Evolutionary conservation across 2,329 filamentous ascomycete species (phyloP).

Genomic region (Fusarium phyllophilum): DNA sequence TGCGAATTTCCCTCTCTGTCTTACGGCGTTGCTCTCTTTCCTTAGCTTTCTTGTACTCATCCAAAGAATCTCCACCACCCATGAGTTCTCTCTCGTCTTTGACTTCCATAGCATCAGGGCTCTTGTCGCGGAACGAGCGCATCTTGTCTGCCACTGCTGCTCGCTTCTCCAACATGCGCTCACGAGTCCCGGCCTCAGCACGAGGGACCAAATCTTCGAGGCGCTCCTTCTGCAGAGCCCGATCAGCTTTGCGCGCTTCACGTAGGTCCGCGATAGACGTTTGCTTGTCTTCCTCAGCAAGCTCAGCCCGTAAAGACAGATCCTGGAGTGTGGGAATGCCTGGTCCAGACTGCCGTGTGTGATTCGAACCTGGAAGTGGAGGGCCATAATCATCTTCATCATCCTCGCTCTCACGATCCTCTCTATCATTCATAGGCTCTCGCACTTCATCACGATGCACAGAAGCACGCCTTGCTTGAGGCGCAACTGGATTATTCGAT

Average conservation of each 20-base stretch:
- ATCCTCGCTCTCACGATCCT: constrained; percentile 43
- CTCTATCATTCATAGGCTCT: constrained; percentile 63
- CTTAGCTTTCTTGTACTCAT: constrained; percentile 75
- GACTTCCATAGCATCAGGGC: constrained; percentile 63
- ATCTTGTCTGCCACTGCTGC: constrained; percentile 77
- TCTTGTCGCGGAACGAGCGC: constrained; percentile 76
- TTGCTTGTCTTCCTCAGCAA: constrained; percentile 60
- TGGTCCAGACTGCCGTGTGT: constrained; percentile 57
- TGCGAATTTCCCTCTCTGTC: constrained; percentile 82
- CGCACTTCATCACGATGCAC: constrained; percentile 21
- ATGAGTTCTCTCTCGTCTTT: constrained; percentile 79
- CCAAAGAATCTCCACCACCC: constrained; percentile 73
- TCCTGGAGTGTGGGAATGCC: constrained; percentile 79
- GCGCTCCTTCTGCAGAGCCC: constrained; percentile 72
- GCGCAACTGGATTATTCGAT: constrained; percentile 38
- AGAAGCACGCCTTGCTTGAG: constrained; percentile 6
- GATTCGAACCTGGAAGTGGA: constrained; percentile 39
- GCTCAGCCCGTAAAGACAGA: constrained; percentile 69
- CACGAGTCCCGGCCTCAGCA: constrained; percentile 83
- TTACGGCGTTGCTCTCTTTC: constrained; percentile 76
- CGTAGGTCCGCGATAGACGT: constrained; percentile 66
- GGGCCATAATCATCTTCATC: constrained; percentile 69
- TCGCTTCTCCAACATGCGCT: constrained; percentile 88
- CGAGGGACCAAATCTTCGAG: constrained; percentile 86
- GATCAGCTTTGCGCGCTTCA: constrained; percentile 71